phyloP scores from a whole-genome alignment of 345 rosid species.

The Hypericum perforatum region DNA sequence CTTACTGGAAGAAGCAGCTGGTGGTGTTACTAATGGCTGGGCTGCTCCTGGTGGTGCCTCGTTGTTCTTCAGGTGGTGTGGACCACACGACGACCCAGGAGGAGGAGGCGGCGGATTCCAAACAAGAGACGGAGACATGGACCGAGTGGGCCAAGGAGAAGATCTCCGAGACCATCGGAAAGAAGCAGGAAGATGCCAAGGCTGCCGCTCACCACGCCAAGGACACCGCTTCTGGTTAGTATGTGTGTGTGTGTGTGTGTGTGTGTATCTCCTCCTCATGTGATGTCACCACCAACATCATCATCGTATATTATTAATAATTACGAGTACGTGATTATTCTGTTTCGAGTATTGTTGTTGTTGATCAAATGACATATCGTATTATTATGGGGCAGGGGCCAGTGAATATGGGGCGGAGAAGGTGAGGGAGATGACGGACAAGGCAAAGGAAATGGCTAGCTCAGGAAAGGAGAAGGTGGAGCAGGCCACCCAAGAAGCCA shows the following conservation, averaged over 20 bases:
- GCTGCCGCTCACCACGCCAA: slow-evolving; percentile 17
- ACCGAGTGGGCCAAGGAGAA: slow-evolving; percentile 50
- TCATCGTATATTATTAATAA: not conserved
- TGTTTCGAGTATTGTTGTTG: not conserved
- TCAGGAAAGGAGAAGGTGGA: not conserved
- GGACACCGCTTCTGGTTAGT: slow-evolving; percentile 35
- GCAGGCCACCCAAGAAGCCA: not conserved
- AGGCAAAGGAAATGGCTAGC: slow-evolving; percentile 5
- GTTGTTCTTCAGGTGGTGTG: not conserved
- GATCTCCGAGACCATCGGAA: slow-evolving; percentile 28
- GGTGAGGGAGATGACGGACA: slow-evolving; percentile 1
- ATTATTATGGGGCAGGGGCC: slow-evolving; percentile 6
- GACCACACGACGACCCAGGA: slow-evolving; percentile 4
- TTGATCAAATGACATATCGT: not conserved
- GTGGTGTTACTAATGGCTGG: too few relatives aligned
- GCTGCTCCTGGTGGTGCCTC: too few relatives aligned
- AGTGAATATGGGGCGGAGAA: slow-evolving; percentile 16
- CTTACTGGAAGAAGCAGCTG: too few relatives aligned
- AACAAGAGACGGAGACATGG: slow-evolving; percentile 38
- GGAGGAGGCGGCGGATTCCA: slow-evolving; percentile 14
- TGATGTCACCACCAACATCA: too few relatives aligned
- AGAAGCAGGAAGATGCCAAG: slow-evolving; percentile 26
- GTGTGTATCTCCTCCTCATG: not conserved
- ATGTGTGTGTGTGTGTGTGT: too few relatives aligned
- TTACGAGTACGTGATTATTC: too few relatives aligned